Conservation (phyloP, 2,329 filamentous ascomycete species). For the Microthyrium microscopicum region DNA sequence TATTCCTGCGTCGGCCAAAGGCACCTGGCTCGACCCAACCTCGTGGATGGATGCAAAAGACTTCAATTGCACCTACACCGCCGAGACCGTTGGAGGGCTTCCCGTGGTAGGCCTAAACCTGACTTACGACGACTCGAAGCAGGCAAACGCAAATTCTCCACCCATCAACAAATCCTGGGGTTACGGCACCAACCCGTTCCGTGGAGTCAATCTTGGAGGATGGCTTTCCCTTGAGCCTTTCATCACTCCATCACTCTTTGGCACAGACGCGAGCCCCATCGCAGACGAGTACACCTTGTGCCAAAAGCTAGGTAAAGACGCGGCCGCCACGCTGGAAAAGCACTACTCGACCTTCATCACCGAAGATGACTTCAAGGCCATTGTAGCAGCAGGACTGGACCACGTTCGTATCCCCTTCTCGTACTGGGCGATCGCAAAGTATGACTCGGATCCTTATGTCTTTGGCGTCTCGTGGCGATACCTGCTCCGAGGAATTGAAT, state of each 20-base stretch:
- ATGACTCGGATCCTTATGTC: slow-evolving; percentile 75
- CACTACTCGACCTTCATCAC: slow-evolving; percentile 86
- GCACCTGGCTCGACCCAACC: slow-evolving; percentile 72
- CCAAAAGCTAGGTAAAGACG: slow-evolving; percentile 49
- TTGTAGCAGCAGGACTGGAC: slow-evolving; percentile 75
- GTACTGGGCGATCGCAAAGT: slow-evolving; percentile 85
- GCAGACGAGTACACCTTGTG: slow-evolving; percentile 83
- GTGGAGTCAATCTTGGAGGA: slow-evolving; percentile 83
- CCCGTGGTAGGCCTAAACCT: slow-evolving; percentile 77
- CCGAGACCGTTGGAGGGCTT: slow-evolving; percentile 64
- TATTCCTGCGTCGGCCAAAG: slow-evolving; percentile 43
- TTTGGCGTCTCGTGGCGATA: slow-evolving; percentile 83
- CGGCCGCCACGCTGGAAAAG: slow-evolving; percentile 56
- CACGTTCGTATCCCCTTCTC: slow-evolving; percentile 92
- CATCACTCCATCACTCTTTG: slow-evolving; percentile 90
- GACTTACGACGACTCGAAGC: slow-evolving; percentile 67
- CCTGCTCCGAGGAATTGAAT: slow-evolving; percentile 81
- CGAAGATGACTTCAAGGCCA: slow-evolving; percentile 68
- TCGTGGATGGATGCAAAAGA: slow-evolving; percentile 78
- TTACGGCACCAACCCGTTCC: slow-evolving; percentile 59
- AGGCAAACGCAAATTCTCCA: slow-evolving; percentile 65
- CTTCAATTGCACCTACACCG: slow-evolving; percentile 89
- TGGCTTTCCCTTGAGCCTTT: slow-evolving; percentile 93
- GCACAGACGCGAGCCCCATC: no score
- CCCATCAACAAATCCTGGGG: slow-evolving; percentile 49